Evolutionary conservation across 2,329 filamentous ascomycete species (phyloP).

Genomic region (Ophiostoma ips): DNA sequence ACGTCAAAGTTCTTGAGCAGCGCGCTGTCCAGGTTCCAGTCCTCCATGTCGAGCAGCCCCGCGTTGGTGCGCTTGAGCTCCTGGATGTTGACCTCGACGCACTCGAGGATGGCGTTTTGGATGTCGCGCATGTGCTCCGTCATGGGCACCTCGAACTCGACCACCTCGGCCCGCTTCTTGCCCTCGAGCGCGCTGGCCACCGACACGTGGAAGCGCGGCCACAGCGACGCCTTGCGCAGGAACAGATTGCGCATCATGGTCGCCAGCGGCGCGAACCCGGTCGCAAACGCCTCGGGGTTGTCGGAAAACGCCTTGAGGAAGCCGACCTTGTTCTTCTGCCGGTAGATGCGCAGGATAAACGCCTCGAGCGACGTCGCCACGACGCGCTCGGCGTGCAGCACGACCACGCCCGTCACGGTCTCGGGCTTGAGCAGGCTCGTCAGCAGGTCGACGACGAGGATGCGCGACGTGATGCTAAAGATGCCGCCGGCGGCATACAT

Average conservation of each 20-base stretch:
- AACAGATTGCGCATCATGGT: slow-evolving; percentile 91
- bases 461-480: slow-evolving; percentile 90
- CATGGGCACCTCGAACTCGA: slow-evolving; percentile 93
- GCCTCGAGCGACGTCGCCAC: slow-evolving; percentile 81
- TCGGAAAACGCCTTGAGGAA: slow-evolving; percentile 97
- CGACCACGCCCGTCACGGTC: slow-evolving; percentile 72
- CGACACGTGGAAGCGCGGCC: slow-evolving; percentile 84
- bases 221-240: slow-evolving; percentile 73
- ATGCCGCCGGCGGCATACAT: slow-evolving; percentile 83
- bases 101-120: slow-evolving; percentile 88
- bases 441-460: slow-evolving; percentile 83
- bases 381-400: slow-evolving; percentile 79
- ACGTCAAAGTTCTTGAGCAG: slow-evolving; percentile 85
- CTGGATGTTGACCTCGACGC: slow-evolving; percentile 85
- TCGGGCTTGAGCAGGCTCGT: slow-evolving; percentile 70
- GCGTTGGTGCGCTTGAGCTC: slow-evolving; percentile 86
- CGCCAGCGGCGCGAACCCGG: slow-evolving; percentile 74
- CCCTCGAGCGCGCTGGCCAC: slow-evolving; percentile 85
- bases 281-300: slow-evolving; percentile 77
- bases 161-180: slow-evolving; percentile 86
- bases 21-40: slow-evolving; percentile 91
- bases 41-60: slow-evolving; percentile 75
- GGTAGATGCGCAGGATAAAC: slow-evolving; percentile 85
- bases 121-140: slow-evolving; percentile 87
- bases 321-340: slow-evolving; percentile 85